phyloP scores from a whole-genome alignment of 352 stramenopile species.

The Globisporangium nodosum region DNA sequence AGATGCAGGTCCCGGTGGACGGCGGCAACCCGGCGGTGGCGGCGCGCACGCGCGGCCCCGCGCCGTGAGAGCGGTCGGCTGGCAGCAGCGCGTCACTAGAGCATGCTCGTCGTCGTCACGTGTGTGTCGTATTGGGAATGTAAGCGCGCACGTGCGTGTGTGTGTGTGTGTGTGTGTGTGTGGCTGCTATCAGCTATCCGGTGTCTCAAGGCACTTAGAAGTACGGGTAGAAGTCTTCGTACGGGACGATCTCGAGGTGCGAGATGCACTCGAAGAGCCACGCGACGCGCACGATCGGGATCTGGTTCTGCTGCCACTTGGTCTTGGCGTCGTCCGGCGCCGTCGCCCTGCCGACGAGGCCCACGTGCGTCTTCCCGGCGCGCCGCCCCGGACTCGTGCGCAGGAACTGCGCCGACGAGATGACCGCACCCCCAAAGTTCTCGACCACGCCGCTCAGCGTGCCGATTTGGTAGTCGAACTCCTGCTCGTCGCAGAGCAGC shows the following conservation, averaged over 20 bases:
- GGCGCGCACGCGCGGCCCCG: conserved; percentile 1
- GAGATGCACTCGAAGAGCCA: conserved; percentile 89
- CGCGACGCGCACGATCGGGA: conserved; percentile 81
- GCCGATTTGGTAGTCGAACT: conserved; percentile 74
- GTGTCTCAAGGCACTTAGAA: conserved; percentile 14
- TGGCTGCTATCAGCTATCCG: too few species aligned
- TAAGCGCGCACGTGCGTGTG: not conserved
- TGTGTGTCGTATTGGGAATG: not conserved
- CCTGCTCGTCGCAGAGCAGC: conserved; percentile 52
- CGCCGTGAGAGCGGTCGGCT: not conserved
- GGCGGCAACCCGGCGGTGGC: conserved; percentile 21
- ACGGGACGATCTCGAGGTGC: conserved; percentile 73
- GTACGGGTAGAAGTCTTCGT: conserved; percentile 86
- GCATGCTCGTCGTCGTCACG: not conserved
- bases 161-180: not conserved
- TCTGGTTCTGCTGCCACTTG: conserved; percentile 61
- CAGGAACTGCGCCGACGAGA: conserved; percentile 23
- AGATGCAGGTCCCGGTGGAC: conserved; percentile 88
- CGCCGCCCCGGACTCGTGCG: conserved; percentile 18
- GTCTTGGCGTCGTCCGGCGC: conserved; percentile 40
- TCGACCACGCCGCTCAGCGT: conserved; percentile 52
- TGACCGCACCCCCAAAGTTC: conserved; percentile 61
- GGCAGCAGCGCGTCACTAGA: not conserved
- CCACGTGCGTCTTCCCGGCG: conserved; percentile 38
- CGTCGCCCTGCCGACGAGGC: conserved; percentile 72